A percentile compares a stretch with the other conserved stretches of the same genome.
These are phyloP conservation scores for Populus hybrid DNA, from an alignment of 441 rosid genomes.

Conservation along the genomic window DNA sequence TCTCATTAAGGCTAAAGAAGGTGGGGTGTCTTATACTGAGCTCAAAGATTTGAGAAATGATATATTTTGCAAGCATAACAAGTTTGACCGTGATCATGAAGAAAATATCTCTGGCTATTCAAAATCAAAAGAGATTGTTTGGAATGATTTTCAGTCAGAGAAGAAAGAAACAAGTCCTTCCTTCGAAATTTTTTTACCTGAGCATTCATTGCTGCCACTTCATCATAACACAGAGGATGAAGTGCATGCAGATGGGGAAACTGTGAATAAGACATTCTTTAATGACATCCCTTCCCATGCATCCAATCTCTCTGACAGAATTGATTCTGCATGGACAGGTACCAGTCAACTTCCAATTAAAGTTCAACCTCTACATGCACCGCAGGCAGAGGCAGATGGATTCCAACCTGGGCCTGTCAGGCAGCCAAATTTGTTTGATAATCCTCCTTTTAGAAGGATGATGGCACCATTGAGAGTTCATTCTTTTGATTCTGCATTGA, in stretches of 20 bases:
- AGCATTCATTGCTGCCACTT: slow-evolving; percentile 25
- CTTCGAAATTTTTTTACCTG: slow-evolving; percentile 21
- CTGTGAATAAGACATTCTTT: slow-evolving; percentile 19
- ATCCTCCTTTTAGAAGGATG: slow-evolving; percentile 45
- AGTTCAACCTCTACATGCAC: slow-evolving; percentile 29
- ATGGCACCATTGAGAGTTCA: slow-evolving; percentile 63
- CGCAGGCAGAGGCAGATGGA: slow-evolving; percentile 42
- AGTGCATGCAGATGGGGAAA: slow-evolving; percentile 44
- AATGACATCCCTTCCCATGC: slow-evolving; percentile 38
- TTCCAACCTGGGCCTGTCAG: slow-evolving; percentile 26
- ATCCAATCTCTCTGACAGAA: slow-evolving; percentile 73
- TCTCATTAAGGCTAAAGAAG: slow-evolving; percentile 31
- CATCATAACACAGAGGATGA: slow-evolving; percentile 37
- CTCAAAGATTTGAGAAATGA: slow-evolving; percentile 32
- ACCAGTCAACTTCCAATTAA: slow-evolving; percentile 44
- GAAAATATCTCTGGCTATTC: slow-evolving; percentile 25
- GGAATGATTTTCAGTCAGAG: slow-evolving; percentile 25
- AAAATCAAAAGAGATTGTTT: slow-evolving; percentile 31
- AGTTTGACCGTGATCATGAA: slow-evolving; percentile 22
- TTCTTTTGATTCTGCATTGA: slow-evolving; percentile 88
- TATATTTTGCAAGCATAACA: slow-evolving; percentile 26
- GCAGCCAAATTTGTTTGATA: slow-evolving; percentile 24
- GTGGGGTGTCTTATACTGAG: slow-evolving; percentile 28
- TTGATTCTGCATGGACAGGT: slow-evolving; percentile 96
- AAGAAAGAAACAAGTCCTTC: slow-evolving; percentile 27